Conservation (phyloP, 306 rosid genomes). For the Hylodesmum podocarpum region DNA sequence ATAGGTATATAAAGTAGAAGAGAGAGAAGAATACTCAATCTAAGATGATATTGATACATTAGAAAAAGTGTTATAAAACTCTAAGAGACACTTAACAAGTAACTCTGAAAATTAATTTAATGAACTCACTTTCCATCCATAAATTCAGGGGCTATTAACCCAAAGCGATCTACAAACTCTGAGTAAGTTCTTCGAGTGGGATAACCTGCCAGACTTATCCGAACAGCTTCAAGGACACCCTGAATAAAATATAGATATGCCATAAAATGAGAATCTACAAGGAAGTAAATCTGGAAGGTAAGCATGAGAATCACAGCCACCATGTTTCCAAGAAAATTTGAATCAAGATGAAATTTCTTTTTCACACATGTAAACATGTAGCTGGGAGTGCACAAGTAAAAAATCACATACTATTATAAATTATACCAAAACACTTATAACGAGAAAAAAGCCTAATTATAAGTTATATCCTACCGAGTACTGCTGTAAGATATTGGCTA, state of each 20-base stretch:
- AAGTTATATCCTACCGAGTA: background rate
- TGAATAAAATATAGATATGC: slow-evolving; percentile 35
- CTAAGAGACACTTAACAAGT: background rate
- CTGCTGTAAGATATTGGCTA: background rate
- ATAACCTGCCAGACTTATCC: slow-evolving; percentile 97
- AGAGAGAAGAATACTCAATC: background rate
- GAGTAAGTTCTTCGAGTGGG: slow-evolving; percentile 88
- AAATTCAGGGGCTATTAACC: slow-evolving; percentile 70
- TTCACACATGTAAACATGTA: background rate
- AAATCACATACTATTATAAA: background rate
- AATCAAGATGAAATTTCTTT: background rate
- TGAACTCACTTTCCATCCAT: slow-evolving; percentile 73
- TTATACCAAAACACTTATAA: background rate
- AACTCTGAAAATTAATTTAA: background rate
- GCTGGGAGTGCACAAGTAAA: background rate
- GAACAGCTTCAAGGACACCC: slow-evolving; percentile 99
- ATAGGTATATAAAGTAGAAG: background rate
- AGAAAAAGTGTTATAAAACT: background rate
- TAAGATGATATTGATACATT: background rate
- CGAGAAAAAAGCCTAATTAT: background rate
- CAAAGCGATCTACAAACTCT: slow-evolving; percentile 94
- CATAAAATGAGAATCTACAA: background rate
- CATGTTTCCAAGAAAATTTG: slow-evolving; percentile 23
- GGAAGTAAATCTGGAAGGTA: slow-evolving; percentile 18
- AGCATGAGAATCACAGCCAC: slow-evolving; percentile 10